A percentile compares a stretch with the other conserved stretches of the same genome.
phyloP scores from a whole-genome alignment of 2,329 filamentous ascomycete genomes.

The Paracoccidioides lutzii region DNA sequence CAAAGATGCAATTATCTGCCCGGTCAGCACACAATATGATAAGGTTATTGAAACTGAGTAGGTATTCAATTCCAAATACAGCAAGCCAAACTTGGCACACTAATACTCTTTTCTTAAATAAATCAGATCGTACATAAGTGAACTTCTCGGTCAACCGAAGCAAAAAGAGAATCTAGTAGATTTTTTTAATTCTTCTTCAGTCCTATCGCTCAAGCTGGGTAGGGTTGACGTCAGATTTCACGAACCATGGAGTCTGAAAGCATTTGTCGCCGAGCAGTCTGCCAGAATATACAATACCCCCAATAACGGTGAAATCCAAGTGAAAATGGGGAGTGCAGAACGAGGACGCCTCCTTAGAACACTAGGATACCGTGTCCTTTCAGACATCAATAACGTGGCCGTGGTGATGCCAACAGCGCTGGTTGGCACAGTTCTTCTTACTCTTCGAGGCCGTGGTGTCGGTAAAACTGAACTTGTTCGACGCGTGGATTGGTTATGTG shows the following conservation, averaged over 20 bases:
- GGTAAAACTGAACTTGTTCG: constrained; percentile 75
- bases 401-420: constrained; percentile 97
- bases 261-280: constrained; percentile 69
- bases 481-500: constrained; percentile 79
- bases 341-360: constrained; percentile 67
- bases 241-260: constrained; percentile 80
- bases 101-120: constrained; percentile 5
- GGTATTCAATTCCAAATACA: constrained; percentile 9
- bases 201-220: constrained; percentile 77
- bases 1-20: constrained; percentile 82
- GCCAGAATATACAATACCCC: constrained; percentile 38
- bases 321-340: constrained; percentile 38
- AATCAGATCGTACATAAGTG: constrained; percentile 68
- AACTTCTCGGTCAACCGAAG: constrained; percentile 86
- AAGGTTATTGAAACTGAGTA: constrained; percentile 93
- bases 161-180: constrained; percentile 86
- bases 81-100: not conserved
- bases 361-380: constrained; percentile 80
- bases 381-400: constrained; percentile 89
- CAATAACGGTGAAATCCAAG: constrained; percentile 22
- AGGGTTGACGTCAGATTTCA: constrained; percentile 93
- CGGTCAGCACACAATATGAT: constrained; percentile 95
- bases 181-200: constrained; percentile 77
- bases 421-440: constrained; percentile 85
- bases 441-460: constrained; percentile 79